phyloP scores from a whole-genome alignment of 2,329 filamentous ascomycete species.

The Ophiostoma himal-ulmi region DNA sequence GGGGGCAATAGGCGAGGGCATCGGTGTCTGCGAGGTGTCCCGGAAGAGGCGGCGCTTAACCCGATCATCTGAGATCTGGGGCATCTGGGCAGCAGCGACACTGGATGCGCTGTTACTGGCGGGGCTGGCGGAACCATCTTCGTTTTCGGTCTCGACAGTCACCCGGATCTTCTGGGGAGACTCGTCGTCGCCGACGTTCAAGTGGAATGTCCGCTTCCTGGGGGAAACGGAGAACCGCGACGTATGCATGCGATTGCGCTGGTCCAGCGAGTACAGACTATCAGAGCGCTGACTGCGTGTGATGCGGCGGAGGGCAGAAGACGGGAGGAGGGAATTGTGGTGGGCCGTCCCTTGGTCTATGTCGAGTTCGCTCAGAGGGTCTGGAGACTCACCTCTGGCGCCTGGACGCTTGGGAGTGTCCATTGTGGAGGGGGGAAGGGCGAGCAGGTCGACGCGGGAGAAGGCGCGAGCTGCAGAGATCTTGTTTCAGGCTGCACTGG shows the following conservation, averaged over 20 bases:
- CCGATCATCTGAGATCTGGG: constrained; percentile 25
- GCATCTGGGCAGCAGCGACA: neutral
- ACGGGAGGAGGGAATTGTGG: neutral
- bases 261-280: constrained; percentile 21
- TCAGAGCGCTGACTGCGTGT: constrained; percentile 39
- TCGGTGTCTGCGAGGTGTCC: constrained; percentile 14
- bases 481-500: neutral
- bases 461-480: neutral
- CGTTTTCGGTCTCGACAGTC: constrained; percentile 48
- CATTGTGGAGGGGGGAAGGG: neutral
- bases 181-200: constrained; percentile 47
- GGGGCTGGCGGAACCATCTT: constrained; percentile 23
- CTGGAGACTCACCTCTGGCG: neutral
- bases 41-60: constrained; percentile 34
- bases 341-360: neutral
- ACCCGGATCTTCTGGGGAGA: constrained; percentile 50
- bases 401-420: constrained; percentile 1
- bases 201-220: constrained; percentile 52
- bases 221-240: constrained; percentile 37
- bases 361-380: constrained; percentile 14
- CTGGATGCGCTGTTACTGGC: constrained; percentile 11
- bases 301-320: constrained; percentile 36
- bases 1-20: constrained; percentile 35
- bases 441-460: neutral
- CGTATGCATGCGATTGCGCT: constrained; percentile 12